phyloP scores from a whole-genome alignment of 176 grass and related monocot species.

The Ensete ventricosum region DNA sequence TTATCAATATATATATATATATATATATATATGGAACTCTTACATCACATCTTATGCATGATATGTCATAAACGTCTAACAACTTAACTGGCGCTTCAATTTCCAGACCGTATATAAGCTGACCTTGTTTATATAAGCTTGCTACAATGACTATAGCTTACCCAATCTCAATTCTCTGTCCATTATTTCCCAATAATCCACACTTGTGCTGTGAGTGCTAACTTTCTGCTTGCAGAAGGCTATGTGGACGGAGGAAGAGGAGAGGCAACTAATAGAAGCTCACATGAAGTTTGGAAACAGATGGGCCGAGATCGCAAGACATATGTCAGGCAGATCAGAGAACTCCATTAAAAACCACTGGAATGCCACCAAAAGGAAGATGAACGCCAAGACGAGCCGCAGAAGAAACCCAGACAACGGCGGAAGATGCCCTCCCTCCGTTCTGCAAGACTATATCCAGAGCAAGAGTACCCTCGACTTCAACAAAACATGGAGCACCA shows the following conservation, averaged over 20 bases:
- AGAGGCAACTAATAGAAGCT: slow-evolving; percentile 35
- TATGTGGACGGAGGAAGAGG: slow-evolving; percentile 53
- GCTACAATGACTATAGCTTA: background rate
- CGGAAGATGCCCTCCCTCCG: slow-evolving; percentile 14
- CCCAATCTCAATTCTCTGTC: background rate
- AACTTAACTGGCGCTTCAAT: too few species aligned
- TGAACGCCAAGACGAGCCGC: slow-evolving; percentile 38
- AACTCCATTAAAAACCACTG: slow-evolving; percentile 86
- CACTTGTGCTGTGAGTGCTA: background rate
- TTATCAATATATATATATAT: background rate
- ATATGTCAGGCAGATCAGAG: slow-evolving; percentile 50
- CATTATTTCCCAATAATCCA: background rate
- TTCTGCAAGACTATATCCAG: slow-evolving; percentile 57
- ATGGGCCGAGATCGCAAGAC: slow-evolving; percentile 49
- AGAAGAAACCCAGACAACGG: slow-evolving; percentile 40
- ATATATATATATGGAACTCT: background rate
- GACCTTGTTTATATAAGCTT: too few species aligned
- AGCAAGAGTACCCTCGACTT: background rate
- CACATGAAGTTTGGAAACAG: slow-evolving; percentile 46
- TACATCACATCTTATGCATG: background rate
- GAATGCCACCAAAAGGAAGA: slow-evolving; percentile 63
- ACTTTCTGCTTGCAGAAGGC: slow-evolving; percentile 29
- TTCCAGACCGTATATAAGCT: too few species aligned
- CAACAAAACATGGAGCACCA: background rate
- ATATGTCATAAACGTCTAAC: too few species aligned